Evolutionary conservation across 345 rosid species (phyloP).

Genomic region (Lumnitzera littorea): DNA sequence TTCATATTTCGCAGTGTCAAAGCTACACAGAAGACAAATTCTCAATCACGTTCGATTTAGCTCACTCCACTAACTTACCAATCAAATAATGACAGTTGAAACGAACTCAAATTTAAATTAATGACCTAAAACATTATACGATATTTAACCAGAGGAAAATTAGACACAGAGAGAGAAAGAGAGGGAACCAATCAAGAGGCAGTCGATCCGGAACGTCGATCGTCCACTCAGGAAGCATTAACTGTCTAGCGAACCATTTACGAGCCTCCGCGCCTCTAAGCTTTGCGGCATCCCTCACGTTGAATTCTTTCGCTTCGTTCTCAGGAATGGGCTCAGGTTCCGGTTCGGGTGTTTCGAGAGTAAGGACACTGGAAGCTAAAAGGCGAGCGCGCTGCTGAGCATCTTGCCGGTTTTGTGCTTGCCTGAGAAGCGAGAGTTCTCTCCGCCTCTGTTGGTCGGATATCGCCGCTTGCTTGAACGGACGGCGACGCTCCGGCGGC

Average conservation of each 20-base stretch:
- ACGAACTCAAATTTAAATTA: no score
- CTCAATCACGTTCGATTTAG: not conserved
- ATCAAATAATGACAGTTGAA: no score
- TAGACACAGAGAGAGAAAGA: not conserved
- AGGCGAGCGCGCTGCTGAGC: slow-evolving; percentile 83
- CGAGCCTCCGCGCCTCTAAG: slow-evolving; percentile 73
- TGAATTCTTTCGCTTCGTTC: slow-evolving; percentile 38
- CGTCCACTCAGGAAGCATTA: slow-evolving; percentile 97
- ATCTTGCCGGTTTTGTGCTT: slow-evolving; percentile 67
- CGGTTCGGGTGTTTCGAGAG: slow-evolving; percentile 32
- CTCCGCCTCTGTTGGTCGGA: slow-evolving; percentile 91
- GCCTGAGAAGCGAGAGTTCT: slow-evolving; percentile 70
- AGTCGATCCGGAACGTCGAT: slow-evolving; percentile 81
- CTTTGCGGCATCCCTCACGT: slow-evolving; percentile 58
- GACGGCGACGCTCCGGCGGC: slow-evolving; percentile 75
- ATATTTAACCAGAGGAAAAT: not conserved
- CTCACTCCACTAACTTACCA: no score
- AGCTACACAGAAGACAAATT: no score
- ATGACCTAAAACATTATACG: not conserved
- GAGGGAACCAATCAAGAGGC: slow-evolving; percentile 54
- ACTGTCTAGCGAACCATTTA: slow-evolving; percentile 79
- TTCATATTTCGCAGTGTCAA: no score
- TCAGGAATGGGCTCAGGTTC: slow-evolving; percentile 31
- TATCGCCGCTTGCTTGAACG: slow-evolving; percentile 70
- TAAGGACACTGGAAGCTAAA: slow-evolving; percentile 67